Evolutionary conservation across 495 filamentous ascomycete genomes (phyloP), one percentile per base, ranked within the genome.

Genomic region (Talaromyces liani): DNA sequence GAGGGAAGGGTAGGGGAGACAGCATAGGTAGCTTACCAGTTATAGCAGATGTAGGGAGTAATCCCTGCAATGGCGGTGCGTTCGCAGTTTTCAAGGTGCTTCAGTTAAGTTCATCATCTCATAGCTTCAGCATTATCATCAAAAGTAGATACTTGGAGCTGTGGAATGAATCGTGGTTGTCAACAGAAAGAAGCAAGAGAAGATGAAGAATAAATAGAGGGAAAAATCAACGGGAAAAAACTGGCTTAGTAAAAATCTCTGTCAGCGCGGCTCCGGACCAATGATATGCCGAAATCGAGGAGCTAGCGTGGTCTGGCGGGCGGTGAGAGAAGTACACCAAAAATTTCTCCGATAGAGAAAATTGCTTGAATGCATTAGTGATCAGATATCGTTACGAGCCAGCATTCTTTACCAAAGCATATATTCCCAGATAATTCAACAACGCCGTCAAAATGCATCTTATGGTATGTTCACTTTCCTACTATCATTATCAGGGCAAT

Each of bases 391-490:
- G 14, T 14, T 18, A 54, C 49, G 16, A 10, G 51, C 51, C 20
- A 24, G 51, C 51, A 55, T 14, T 27, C 51, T 18, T 55, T 55
- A 27, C 6, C 6, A 14, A 12, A 55, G 7, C 7, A 55, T n/a
- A 9, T 20, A 12, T 49, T 49, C 3, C n/a, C 6, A 20, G n/a
- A 20, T 7, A 20, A 1, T 47, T 6, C 10, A 27, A 6, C 24
- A 47, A 24, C 49, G 7, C 33, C 22, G 33, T 18, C 60, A 81
- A 73, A 58, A 83, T 83, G 80, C 80, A 83, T 83, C 80, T 83
- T 71, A 83, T 83, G 74, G 74, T 77, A 77, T 51, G 71, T 74
- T 6, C 9, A 22, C 3, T 18, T 56, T 22, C 41, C 18, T 61
- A 20, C 24, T 34, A 5, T 34, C 53, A 47, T 62, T 36, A 18